Evolutionary conservation across 177 flowering plant species (phyloP).

Genomic region (Tripterygium wilfordii): DNA sequence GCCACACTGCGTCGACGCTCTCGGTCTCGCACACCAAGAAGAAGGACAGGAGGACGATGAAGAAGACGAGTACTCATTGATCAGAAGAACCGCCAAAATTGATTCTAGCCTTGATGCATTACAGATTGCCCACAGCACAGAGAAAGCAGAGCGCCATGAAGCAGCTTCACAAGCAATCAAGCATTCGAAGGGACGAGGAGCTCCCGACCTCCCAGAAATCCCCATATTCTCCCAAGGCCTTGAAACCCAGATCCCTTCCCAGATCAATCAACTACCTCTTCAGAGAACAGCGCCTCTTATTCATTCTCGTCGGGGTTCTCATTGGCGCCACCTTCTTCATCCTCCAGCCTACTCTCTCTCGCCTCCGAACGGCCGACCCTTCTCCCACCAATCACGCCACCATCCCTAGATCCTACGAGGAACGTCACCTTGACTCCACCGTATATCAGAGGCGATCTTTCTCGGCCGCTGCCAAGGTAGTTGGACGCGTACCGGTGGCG

Average conservation of each 20-base stretch:
- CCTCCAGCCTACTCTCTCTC: slow-evolving; percentile 59
- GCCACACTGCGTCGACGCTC: too few species aligned
- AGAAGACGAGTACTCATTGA: too few species aligned
- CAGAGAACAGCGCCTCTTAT: slow-evolving; percentile 75
- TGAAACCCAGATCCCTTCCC: slow-evolving; percentile 54
- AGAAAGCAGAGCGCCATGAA: slow-evolving; percentile 18
- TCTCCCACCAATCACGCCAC: slow-evolving; percentile 12
- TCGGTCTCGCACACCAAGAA: too few species aligned
- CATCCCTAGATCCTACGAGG: background rate
- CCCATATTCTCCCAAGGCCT: slow-evolving; percentile 50
- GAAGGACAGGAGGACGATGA: too few species aligned
- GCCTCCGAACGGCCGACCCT: slow-evolving; percentile 22
- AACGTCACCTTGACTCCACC: slow-evolving; percentile 3
- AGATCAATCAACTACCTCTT: slow-evolving; percentile 70
- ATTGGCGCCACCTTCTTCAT: slow-evolving; percentile 82
- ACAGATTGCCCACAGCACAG: too few species aligned
- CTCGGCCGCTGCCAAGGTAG: too few species aligned
- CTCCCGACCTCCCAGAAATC: slow-evolving; percentile 23
- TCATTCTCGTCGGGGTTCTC: slow-evolving; percentile 67
- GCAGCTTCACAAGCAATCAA: slow-evolving; percentile 42
- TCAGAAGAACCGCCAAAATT: too few species aligned
- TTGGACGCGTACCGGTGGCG: slow-evolving; percentile 58
- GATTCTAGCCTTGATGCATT: too few species aligned
- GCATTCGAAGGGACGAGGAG: slow-evolving; percentile 40
- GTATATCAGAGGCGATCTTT: background rate